Evolutionary conservation across 306 rosid species (phyloP).

Genomic region (Citrullus mucosospermus): DNA sequence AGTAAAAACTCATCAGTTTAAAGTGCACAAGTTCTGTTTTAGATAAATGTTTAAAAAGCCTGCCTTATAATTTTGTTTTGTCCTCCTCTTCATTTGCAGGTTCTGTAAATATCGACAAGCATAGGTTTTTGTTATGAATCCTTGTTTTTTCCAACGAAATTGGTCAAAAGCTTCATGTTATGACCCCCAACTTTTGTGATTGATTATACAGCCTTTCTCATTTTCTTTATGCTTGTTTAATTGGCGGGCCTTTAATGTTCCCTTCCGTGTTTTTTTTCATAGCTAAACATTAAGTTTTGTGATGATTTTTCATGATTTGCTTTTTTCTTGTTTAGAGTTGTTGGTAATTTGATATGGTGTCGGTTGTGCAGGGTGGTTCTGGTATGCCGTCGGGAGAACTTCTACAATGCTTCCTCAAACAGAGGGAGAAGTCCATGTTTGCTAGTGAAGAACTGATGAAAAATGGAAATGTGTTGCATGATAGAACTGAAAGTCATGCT

Average conservation of each 20-base stretch:
- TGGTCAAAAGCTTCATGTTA: not conserved
- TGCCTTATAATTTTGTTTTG: not conserved
- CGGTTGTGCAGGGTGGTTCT: constrained; percentile 7
- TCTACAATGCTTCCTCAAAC: constrained; percentile 15
- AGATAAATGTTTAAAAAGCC: not conserved
- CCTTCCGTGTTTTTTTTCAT: not conserved
- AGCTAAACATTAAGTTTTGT: not conserved
- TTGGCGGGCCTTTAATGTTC: not conserved
- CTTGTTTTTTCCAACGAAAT: not conserved
- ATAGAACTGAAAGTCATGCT: constrained; percentile 14
- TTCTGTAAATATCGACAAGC: not conserved
- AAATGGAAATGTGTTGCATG: constrained; percentile 15
- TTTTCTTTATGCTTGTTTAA: not conserved
- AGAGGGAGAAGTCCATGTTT: constrained; percentile 12
- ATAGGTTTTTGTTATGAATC: not conserved
- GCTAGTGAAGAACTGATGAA: constrained; percentile 10
- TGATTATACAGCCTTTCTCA: not conserved
- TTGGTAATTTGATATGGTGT: not conserved
- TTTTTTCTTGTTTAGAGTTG: not conserved
- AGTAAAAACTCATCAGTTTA: not conserved
- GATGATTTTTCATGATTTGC: not conserved
- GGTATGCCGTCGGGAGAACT: constrained; percentile 15
- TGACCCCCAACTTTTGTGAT: not conserved
- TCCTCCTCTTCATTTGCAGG: not conserved
- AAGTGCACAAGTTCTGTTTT: not conserved